A percentile compares a stretch with the other conserved stretches of the same genome.
Conservation (phyloP, 2,329 filamentous ascomycete genomes). For the Trichothecium roseum region DNA sequence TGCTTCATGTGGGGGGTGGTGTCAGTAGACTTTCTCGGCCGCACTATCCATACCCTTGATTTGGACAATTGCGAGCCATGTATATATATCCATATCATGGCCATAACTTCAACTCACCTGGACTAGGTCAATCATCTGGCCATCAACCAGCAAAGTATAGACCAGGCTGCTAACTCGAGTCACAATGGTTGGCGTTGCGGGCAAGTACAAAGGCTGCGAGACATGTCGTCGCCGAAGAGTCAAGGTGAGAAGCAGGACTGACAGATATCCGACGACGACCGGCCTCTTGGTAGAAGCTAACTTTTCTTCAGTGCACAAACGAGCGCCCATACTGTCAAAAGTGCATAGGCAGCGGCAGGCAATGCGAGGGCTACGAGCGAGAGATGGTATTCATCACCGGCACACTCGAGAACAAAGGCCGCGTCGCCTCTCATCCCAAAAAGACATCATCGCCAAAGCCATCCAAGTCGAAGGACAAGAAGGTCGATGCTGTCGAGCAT, state of each 20-base stretch:
- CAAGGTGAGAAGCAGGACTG: conserved; percentile 31
- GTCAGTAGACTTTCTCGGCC: too few relatives aligned
- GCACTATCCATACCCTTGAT: too few relatives aligned
- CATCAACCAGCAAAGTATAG: too few relatives aligned
- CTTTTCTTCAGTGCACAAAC: conserved; percentile 44
- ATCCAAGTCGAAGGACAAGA: conserved; percentile 1
- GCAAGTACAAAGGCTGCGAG: conserved; percentile 55
- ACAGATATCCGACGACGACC: neutral
- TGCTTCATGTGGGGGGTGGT: too few relatives aligned
- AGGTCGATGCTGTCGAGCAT: conserved; percentile 17
- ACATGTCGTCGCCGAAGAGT: conserved; percentile 49
- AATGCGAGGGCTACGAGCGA: conserved; percentile 52
- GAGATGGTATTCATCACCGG: conserved; percentile 55
- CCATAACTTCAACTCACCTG: too few relatives aligned
- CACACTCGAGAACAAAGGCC: conserved; percentile 41
- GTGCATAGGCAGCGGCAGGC: conserved; percentile 44
- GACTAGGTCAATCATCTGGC: too few relatives aligned
- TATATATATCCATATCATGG: too few relatives aligned
- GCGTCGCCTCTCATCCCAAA: conserved; percentile 46
- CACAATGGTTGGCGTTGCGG: conserved; percentile 50
- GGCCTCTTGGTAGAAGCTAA: neutral
- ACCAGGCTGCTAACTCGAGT: neutral
- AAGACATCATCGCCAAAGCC: conserved; percentile 13
- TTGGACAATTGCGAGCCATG: too few relatives aligned
- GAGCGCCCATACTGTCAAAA: conserved; percentile 49